phyloP scores from a whole-genome alignment of 164 flowering plant genomes.

The Vitis riparia region DNA sequence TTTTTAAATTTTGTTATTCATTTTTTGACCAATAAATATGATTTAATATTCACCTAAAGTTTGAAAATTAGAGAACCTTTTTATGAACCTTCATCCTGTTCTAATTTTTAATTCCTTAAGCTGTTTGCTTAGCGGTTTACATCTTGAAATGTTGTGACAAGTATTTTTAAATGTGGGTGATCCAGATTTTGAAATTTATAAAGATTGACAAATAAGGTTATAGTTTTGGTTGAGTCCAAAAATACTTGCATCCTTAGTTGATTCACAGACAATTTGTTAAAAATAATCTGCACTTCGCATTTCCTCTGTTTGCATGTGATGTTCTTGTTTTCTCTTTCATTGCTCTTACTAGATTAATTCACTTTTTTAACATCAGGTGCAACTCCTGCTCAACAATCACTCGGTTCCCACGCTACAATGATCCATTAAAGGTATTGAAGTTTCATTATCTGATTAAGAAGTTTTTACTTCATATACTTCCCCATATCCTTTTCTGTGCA shows the following conservation, averaged over 20 bases:
- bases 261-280: not conserved
- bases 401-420: slow-evolving; percentile 95
- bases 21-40: no score
- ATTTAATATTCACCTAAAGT: no score
- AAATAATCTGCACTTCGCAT: not conserved
- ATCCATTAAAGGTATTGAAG: slow-evolving; percentile 75
- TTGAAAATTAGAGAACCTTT: no score
- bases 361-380: slow-evolving; percentile 50
- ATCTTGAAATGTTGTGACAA: no score
- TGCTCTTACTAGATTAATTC: not conserved
- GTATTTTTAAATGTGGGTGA: no score
- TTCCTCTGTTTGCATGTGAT: not conserved
- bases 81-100: no score
- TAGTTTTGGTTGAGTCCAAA: no score
- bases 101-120: no score
- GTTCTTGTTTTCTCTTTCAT: not conserved
- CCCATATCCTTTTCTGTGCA: slow-evolving; percentile 24
- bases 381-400: slow-evolving; percentile 56
- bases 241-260: not conserved
- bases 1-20: no score
- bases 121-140: no score
- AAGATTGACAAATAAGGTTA: no score
- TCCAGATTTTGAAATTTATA: no score
- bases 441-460: slow-evolving; percentile 10
- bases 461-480: slow-evolving; percentile 2